phyloP scores from a whole-genome alignment of 768 basidiomycete species.

The Rhizopogon vesiculosus region DNA sequence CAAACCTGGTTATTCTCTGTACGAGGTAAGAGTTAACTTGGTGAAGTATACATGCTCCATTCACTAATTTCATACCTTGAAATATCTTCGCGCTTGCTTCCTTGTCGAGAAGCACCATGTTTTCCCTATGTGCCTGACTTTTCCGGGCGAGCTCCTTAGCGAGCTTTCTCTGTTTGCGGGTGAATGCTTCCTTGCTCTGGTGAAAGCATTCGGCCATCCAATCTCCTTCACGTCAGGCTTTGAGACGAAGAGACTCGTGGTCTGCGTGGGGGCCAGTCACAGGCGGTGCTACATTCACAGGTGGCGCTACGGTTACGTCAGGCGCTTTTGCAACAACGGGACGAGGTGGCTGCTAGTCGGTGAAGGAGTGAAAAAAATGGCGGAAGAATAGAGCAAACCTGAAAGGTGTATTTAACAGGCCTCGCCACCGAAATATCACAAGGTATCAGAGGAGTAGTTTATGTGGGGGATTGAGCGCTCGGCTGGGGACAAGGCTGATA shows the following conservation, averaged over 20 bases:
- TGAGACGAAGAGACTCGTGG: conserved; percentile 58
- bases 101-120: conserved; percentile 70
- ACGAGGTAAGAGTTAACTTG: background rate
- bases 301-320: background rate
- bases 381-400: background rate
- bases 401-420: background rate
- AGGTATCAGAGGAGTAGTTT: background rate
- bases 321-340: too few species aligned
- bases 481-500: background rate
- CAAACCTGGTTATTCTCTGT: conserved; percentile 3
- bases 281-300: too few species aligned
- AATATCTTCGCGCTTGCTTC: conserved; percentile 84
- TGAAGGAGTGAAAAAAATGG: background rate
- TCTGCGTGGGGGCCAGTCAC: background rate
- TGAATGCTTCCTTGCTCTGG: conserved; percentile 65
- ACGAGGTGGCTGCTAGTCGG: too few species aligned
- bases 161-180: conserved; percentile 56
- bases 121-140: conserved; percentile 69
- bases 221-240: conserved; percentile 72
- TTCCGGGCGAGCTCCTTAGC: conserved; percentile 74
- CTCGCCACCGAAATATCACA: background rate
- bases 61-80: conserved; percentile 42
- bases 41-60: background rate
- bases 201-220: conserved; percentile 61
- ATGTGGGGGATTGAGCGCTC: background rate